Percentiles rank a stretch among this genome's conserved stretches.
phyloP scores from a whole-genome alignment of 306 rosid genomes.

The Styphnolobium japonicum region DNA sequence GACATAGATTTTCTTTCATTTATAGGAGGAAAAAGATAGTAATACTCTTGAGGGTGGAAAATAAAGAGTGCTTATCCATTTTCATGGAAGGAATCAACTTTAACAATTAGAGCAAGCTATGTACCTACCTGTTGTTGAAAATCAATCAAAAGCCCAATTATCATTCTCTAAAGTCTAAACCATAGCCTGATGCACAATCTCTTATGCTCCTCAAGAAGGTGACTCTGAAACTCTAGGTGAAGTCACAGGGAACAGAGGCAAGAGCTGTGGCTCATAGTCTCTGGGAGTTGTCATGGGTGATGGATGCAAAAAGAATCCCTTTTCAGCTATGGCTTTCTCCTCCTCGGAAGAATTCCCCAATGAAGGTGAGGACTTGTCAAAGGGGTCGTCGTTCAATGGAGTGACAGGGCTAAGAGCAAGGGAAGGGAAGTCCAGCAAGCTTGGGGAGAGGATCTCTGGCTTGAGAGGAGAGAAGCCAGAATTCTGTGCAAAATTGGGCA shows the following conservation, averaged over 20 bases:
- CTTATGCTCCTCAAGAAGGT: constrained; percentile 40
- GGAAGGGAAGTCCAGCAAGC: constrained; percentile 79
- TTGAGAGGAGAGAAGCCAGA: constrained; percentile 71
- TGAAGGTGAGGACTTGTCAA: constrained; percentile 79
- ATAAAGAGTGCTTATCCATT: constrained; percentile 29
- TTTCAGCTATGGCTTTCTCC: constrained; percentile 90
- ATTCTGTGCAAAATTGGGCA: constrained; percentile 58
- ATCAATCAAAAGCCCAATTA: constrained; percentile 33
- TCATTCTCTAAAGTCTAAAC: constrained; percentile 12
- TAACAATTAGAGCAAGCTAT: constrained; percentile 57
- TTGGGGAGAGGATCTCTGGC: constrained; percentile 84
- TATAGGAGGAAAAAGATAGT: constrained; percentile 20
- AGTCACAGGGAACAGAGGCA: constrained; percentile 75
- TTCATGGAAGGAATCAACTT: constrained; percentile 42
- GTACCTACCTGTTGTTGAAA: constrained; percentile 35
- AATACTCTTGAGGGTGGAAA: background rate
- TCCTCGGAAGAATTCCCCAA: constrained; percentile 85
- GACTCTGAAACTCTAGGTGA: constrained; percentile 85
- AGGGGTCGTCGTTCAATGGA: constrained; percentile 73
- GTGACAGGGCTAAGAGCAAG: constrained; percentile 93
- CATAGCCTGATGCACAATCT: constrained; percentile 4
- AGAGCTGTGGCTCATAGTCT: constrained; percentile 65
- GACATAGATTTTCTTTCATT: constrained; percentile 22
- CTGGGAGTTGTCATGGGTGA: constrained; percentile 72
- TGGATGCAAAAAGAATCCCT: constrained; percentile 79